A percentile compares a stretch with the other conserved stretches of the same genome.
Evolutionary conservation across 495 filamentous ascomycete genomes (phyloP).

Genomic region (Aeminium ludgeri): DNA sequence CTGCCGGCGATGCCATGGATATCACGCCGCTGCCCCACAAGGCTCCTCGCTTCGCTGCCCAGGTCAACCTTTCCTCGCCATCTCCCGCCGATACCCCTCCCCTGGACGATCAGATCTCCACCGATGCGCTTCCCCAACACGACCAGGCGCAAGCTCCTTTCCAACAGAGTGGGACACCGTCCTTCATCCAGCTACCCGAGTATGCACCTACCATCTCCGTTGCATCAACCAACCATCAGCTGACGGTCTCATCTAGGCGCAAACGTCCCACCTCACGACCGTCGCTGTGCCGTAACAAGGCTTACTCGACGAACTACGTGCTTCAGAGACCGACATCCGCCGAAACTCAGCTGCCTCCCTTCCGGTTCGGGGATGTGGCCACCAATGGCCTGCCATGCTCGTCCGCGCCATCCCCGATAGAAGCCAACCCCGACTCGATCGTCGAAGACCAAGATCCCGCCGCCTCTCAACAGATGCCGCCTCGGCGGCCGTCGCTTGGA

Average conservation of each 20-base stretch:
- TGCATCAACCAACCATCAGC: neutral
- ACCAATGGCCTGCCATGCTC: slow-evolving; percentile 13
- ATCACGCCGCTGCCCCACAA: slow-evolving; percentile 91
- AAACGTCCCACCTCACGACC: slow-evolving; percentile 41
- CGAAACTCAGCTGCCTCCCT: slow-evolving; percentile 52
- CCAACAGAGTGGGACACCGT: slow-evolving; percentile 10
- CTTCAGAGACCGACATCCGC: slow-evolving; percentile 29
- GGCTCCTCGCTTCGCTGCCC: slow-evolving; percentile 40
- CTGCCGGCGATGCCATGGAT: slow-evolving; percentile 74
- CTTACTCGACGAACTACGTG: slow-evolving; percentile 35
- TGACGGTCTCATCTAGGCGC: slow-evolving; percentile 28
- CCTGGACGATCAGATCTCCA: slow-evolving; percentile 16
- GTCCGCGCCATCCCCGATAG: slow-evolving; percentile 43
- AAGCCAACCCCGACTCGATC: slow-evolving; percentile 67
- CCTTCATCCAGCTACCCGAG: slow-evolving; percentile 21
- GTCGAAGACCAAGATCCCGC: slow-evolving; percentile 48
- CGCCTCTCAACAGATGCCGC: slow-evolving; percentile 30
- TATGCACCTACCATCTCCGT: slow-evolving; percentile 9
- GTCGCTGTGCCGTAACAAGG: slow-evolving; percentile 43
- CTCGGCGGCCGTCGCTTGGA: slow-evolving; percentile 39
- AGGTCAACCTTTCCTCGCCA: slow-evolving; percentile 51
- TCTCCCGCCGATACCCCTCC: slow-evolving; percentile 33
- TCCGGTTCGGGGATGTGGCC: slow-evolving; percentile 52
- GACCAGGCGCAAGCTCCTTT: slow-evolving; percentile 6
- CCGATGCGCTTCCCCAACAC: slow-evolving; percentile 23